Conservation (phyloP, 2,329 filamentous ascomycete species). For the Fusarium newnesense region DNA sequence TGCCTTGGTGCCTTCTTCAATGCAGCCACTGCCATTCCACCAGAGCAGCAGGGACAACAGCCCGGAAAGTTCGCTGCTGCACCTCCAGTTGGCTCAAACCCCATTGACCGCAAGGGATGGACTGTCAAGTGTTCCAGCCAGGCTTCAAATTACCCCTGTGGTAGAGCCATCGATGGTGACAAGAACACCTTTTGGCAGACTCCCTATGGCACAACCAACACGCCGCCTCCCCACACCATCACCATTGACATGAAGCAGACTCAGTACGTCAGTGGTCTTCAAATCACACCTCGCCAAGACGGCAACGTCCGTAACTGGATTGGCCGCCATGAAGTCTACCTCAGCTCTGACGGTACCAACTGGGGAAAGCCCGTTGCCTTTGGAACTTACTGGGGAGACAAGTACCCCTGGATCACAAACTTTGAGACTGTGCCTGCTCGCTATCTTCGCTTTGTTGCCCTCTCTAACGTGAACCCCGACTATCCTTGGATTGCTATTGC, state of each 20-base stretch:
- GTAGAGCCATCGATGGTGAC: slow-evolving; percentile 29
- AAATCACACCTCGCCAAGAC: slow-evolving; percentile 29
- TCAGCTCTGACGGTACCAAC: slow-evolving; percentile 29
- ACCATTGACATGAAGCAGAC: slow-evolving; percentile 30
- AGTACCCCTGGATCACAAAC: slow-evolving; percentile 28
- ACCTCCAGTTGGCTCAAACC: slow-evolving; percentile 23
- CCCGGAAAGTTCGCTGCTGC: slow-evolving; percentile 24
- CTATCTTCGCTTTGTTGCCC: slow-evolving; percentile 30
- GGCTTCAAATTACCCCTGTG: slow-evolving; percentile 13
- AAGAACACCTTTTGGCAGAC: slow-evolving; percentile 34
- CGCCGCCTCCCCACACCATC: slow-evolving; percentile 24
- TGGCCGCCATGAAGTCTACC: slow-evolving; percentile 23
- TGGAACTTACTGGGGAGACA: slow-evolving; percentile 34
- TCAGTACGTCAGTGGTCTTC: slow-evolving; percentile 30
- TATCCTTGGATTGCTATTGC: slow-evolving; percentile 34
- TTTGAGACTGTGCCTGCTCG: slow-evolving; percentile 37
- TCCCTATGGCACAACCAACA: slow-evolving; percentile 25
- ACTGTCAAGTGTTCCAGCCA: slow-evolving; percentile 33
- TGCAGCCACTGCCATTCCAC: slow-evolving; percentile 2
- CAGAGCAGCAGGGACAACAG: slow-evolving; percentile 13
- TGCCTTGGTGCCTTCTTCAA: slow-evolving; percentile 17
- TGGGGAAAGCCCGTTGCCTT: slow-evolving; percentile 31
- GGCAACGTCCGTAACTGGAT: slow-evolving; percentile 27
- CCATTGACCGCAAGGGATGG: slow-evolving; percentile 32
- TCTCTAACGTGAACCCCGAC: slow-evolving; percentile 14